These are phyloP conservation scores for Cytospora mali DNA, from an alignment of 2,329 filamentous ascomycete genomes.

Conservation along the genomic window DNA sequence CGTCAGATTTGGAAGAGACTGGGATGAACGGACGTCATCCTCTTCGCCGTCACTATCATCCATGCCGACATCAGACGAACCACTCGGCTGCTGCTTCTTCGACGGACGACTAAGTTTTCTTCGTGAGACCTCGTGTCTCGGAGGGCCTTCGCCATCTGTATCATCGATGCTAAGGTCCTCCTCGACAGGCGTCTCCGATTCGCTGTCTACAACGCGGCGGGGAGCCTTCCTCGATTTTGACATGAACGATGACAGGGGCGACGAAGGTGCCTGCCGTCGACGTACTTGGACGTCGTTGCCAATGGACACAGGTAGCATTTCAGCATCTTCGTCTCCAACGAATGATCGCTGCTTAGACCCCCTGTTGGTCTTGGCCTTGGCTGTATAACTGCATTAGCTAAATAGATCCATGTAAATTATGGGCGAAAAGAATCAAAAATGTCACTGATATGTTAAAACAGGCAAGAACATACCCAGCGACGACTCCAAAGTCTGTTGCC, in stretches of 20 bases:
- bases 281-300: background rate
- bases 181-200: conserved; percentile 26
- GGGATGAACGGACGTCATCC: conserved; percentile 22
- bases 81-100: background rate
- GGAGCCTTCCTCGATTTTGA: conserved; percentile 6
- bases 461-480: conserved; percentile 25
- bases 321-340: conserved; percentile 22
- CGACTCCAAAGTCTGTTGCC: conserved; percentile 30
- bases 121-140: conserved; percentile 15
- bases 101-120: conserved; percentile 8
- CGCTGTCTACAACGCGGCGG: conserved; percentile 17
- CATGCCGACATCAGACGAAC: background rate
- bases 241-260: conserved; percentile 22
- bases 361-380: background rate
- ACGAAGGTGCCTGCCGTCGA: background rate
- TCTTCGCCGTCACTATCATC: conserved; percentile 17
- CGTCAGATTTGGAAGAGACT: conserved; percentile 23
- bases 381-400: background rate
- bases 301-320: background rate
- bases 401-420: background rate
- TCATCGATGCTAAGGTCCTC: conserved; percentile 16
- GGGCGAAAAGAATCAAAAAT: no score
- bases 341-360: background rate
- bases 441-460: background rate
- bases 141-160: conserved; percentile 25